Conservation (phyloP, 345 rosid species). For the Turnera subulata region DNA sequence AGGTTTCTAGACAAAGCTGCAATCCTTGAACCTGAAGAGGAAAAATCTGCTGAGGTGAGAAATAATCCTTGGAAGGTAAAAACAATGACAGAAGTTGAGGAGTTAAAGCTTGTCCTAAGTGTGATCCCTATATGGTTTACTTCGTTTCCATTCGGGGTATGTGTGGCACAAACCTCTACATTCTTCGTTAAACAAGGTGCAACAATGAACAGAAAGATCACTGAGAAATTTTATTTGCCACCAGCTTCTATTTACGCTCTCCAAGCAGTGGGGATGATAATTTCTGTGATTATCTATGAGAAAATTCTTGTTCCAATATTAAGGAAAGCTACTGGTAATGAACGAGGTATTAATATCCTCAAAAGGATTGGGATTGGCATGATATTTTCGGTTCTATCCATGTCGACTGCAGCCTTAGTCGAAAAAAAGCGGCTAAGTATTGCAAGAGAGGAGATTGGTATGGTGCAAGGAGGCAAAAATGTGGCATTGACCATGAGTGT, state of each 20-base stretch:
- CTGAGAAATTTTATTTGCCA: conserved; percentile 4
- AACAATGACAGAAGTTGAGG: conserved; percentile 15
- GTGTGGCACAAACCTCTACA: conserved; percentile 11
- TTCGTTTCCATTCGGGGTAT: not conserved
- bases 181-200: conserved; percentile 17
- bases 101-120: conserved; percentile 5
- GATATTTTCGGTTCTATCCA: conserved; percentile 17
- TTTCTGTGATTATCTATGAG: conserved; percentile 3
- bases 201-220: conserved; percentile 9
- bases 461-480: not conserved
- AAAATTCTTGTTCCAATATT: conserved; percentile 8
- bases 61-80: conserved; percentile 7
- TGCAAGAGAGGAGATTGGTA: not conserved
- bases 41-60: not conserved
- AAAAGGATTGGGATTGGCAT: conserved; percentile 28
- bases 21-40: conserved; percentile 2
- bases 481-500: conserved; percentile 24
- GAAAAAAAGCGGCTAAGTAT: conserved; percentile 19
- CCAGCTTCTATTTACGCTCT: not conserved
- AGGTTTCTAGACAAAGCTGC: conserved; percentile 21
- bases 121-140: conserved; percentile 10
- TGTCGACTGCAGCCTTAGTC: conserved; percentile 21
- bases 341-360: conserved; percentile 27
- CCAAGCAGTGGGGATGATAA: not conserved
- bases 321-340: conserved; percentile 6